A percentile compares a stretch with the other conserved stretches of the same genome.
These are phyloP conservation scores for Inonotus hispidus DNA, from an alignment of 1,284 basidiomycete species.

Conservation along the genomic window DNA sequence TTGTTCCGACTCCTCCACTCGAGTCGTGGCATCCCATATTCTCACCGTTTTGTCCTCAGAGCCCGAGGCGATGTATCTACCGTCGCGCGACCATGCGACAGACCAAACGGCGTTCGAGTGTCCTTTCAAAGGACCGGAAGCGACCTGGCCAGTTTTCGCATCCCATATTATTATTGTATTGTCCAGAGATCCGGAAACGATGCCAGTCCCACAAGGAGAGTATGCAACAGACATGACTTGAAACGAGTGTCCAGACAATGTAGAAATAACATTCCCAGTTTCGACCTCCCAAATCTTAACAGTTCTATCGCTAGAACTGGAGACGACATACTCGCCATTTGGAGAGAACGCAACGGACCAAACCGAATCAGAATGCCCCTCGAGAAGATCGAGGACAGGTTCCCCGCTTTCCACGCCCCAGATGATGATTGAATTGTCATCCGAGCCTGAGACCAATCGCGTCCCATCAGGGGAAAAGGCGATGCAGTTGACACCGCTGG, in stretches of 20 bases:
- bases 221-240: not conserved
- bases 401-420: not conserved
- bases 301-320: conserved; percentile 5
- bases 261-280: conserved; percentile 15
- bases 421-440: not conserved
- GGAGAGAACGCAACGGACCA: conserved; percentile 4
- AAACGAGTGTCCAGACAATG: conserved; percentile 22
- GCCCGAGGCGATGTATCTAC: not conserved
- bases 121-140: not conserved
- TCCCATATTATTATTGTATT: conserved; percentile 11
- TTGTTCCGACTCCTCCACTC: not conserved
- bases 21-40: not conserved
- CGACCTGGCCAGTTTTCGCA: not conserved
- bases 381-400: not conserved
- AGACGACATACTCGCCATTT: conserved; percentile 16
- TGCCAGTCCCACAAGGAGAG: not conserved
- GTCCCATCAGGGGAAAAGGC: not conserved
- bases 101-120: not conserved
- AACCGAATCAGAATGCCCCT: not conserved
- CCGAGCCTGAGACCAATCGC: not conserved
- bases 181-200: conserved; percentile 12
- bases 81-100: not conserved
- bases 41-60: not conserved
- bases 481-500: not conserved
- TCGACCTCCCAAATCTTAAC: not conserved